phyloP scores from a whole-genome alignment of 805 yeast genomes.

The Kuraishia piskuri region DNA sequence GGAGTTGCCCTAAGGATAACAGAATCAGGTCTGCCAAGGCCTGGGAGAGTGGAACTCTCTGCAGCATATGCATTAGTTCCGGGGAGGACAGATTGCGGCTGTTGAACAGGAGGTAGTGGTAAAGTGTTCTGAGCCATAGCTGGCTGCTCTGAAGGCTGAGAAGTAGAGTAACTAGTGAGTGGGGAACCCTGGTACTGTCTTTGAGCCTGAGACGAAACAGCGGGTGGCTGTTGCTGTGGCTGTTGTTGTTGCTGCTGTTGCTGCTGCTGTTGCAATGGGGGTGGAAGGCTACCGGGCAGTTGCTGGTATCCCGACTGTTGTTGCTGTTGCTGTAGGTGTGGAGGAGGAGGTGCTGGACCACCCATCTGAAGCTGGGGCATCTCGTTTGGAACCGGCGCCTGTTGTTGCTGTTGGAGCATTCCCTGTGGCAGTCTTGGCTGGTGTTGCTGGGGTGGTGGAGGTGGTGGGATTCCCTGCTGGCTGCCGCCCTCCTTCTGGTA shows the following conservation, averaged over 20 bases:
- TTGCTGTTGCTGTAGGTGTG: conserved; percentile 22
- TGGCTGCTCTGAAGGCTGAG: not conserved
- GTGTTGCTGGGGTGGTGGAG: conserved; percentile 60
- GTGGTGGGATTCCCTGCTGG: conserved; percentile 37
- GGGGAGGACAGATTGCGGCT: not conserved
- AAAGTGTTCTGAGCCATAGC: not conserved
- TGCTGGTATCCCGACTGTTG: conserved; percentile 20
- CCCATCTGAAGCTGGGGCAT: conserved; percentile 21
- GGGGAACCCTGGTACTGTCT: not conserved
- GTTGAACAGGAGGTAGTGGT: not conserved
- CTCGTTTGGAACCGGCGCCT: conserved; percentile 27
- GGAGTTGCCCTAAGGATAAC: not conserved
- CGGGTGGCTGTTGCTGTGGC: conserved; percentile 5
- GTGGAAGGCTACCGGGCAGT: conserved; percentile 12
- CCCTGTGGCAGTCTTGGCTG: conserved; percentile 57
- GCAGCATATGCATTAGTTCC: not conserved
- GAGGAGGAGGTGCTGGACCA: conserved; percentile 16
- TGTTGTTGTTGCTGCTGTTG: conserved; percentile 6
- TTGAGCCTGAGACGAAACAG: not conserved
- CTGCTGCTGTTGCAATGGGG: conserved; percentile 3
- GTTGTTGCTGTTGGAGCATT: conserved; percentile 39
- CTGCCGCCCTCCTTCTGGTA: conserved; percentile 63
- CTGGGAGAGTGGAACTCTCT: not conserved
- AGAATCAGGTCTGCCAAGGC: not conserved
- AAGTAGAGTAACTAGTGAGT: not conserved